Conservation (phyloP, 148 eudicot species). For the Suaeda aralocaspica region DNA sequence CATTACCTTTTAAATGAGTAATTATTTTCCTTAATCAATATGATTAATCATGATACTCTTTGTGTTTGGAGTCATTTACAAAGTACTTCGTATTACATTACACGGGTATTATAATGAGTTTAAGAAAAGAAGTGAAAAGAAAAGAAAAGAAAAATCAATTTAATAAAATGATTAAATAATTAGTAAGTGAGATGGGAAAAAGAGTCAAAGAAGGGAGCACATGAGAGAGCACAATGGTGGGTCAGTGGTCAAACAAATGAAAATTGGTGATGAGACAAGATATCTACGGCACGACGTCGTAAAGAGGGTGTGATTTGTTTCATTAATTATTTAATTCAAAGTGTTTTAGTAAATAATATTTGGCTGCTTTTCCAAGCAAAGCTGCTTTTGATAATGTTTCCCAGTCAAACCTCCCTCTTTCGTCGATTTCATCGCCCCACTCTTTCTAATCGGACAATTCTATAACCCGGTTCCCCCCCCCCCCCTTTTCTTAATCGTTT, state of each 20-base stretch:
- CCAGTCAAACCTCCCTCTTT: constrained; percentile 28
- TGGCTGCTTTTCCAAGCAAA: constrained; percentile 19
- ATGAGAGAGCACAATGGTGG: constrained; percentile 18
- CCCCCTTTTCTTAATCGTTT: too few relatives aligned
- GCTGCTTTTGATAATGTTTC: constrained; percentile 25
- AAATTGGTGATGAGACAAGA: constrained; percentile 31
- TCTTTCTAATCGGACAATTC: constrained; percentile 7
- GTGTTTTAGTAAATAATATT: not conserved
- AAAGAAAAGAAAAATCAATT: not conserved
- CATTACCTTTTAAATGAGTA: too few relatives aligned
- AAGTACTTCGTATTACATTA: too few relatives aligned
- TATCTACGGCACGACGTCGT: constrained; percentile 35
- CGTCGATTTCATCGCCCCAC: constrained; percentile 26
- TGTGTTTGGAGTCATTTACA: too few relatives aligned
- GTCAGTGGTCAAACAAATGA: constrained; percentile 31
- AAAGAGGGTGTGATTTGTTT: constrained; percentile 3
- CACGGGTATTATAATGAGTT: too few relatives aligned
- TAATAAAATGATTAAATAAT: not conserved
- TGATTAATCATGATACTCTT: too few relatives aligned
- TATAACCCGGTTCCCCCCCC: not conserved
- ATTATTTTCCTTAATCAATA: too few relatives aligned
- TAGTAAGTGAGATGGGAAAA: not conserved
- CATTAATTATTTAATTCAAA: not conserved
- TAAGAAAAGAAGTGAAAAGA: not conserved
- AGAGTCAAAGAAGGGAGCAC: not conserved